These are phyloP conservation scores for Leccinum pachyderme DNA, from an alignment of 1,284 basidiomycete genomes.

Conservation along the genomic window DNA sequence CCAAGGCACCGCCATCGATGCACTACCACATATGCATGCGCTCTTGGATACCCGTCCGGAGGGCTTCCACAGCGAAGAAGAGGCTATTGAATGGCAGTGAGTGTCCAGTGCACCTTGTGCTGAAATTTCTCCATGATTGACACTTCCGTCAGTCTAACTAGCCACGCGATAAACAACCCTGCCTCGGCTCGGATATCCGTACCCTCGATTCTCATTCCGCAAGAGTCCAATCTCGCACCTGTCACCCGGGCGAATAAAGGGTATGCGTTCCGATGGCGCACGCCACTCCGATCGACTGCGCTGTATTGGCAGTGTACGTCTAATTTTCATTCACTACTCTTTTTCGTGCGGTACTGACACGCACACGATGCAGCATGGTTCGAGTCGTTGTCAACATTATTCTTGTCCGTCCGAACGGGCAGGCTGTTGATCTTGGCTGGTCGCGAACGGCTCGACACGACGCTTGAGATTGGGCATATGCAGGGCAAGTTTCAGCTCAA, in stretches of 20 bases:
- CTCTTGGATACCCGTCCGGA: conserved; percentile 85
- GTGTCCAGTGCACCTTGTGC: conserved; percentile 33
- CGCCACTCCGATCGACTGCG: conserved; percentile 80
- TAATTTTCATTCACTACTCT: neutral
- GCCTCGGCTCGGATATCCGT: conserved; percentile 84
- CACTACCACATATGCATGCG: conserved; percentile 86
- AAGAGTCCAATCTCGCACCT: conserved; percentile 38
- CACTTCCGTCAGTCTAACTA: neutral
- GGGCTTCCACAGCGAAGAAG: conserved; percentile 79
- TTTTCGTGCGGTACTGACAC: conserved; percentile 1
- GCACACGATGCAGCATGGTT: conserved; percentile 82
- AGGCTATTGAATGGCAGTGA: conserved; percentile 95
- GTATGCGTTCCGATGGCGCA: conserved; percentile 69
- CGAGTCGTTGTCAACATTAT: conserved; percentile 73
- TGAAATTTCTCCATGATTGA: neutral
- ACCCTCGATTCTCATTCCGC: conserved; percentile 67
- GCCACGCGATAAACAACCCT: conserved; percentile 73
- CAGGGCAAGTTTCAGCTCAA: conserved; percentile 95
- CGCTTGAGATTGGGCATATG: conserved; percentile 99
- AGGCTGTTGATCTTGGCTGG: conserved; percentile 90
- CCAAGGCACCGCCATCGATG: conserved; percentile 89
- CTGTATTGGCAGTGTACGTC: conserved; percentile 85
- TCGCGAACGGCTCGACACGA: conserved; percentile 88
- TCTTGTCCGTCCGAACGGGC: conserved; percentile 76
- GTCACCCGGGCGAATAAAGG: conserved; percentile 27